Evolutionary conservation across 225 moss, liverwort and hornwort species (phyloP), one percentile per base, ranked within the genome.

Genomic region (Straminergon stramineum): DNA sequence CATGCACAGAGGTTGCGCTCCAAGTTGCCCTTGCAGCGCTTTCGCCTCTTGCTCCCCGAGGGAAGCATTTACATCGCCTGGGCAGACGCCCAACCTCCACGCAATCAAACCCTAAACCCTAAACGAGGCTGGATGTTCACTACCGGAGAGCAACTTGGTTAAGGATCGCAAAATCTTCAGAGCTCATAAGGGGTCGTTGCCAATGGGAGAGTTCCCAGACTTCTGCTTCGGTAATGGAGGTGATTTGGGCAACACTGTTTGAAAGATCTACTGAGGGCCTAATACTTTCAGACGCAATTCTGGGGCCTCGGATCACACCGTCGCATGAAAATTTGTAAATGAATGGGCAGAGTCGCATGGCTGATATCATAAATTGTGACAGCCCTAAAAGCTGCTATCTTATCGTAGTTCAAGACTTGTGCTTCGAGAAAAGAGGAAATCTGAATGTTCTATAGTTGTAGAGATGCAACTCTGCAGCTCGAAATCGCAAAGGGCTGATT

Each of bases 1-100:
- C 90, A 93, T 65, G 64, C 90, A 81, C 21, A 90, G 9, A 94
- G 26, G 13, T 88, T 82, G 51, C 83, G 77, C 79, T 86, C 89
- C 69, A 90, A 69, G 76, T 58, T 92, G 65, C 88, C 87, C 77
- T 86, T 93, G 48, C 88, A 84, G 28, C 87, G 90, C 88, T 90
- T 90, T 17, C 92, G 90, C 85, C 82, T 88, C 91, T 82, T 91
- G 88, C 78, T 91, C 45, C 87, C 93, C 14, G 87, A 87, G 48
- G 78, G 65, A 76, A 90, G 89, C 92, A 93, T 90, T 79, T 92
- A 90, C 88, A 91, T 87, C 85, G 32, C 91, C 91, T 77, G 71
- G 23, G 82, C 81, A 64, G 63, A 60, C 34, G 70, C 62, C 78
- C 86, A 83, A 83, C 70, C 56, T 34, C 55, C 61, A 61, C 69